Percentiles rank a stretch among this genome's conserved stretches.
phyloP scores from a whole-genome alignment of 148 eudicot species.

The Tetragonia tetragonoides region DNA sequence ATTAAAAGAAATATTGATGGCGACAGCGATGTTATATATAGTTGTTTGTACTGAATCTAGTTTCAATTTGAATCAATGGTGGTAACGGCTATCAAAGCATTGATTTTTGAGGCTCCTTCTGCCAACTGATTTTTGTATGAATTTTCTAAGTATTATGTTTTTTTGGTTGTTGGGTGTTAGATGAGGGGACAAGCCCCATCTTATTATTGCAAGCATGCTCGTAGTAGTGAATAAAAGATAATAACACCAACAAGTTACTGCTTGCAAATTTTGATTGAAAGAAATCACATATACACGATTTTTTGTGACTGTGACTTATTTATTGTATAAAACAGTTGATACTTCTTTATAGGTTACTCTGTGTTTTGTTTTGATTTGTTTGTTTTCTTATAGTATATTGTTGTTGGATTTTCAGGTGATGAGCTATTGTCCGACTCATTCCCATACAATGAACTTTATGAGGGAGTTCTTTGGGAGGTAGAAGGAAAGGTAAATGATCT shows the following conservation, averaged over 20 bases:
- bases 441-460: conserved; percentile 62
- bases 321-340: neutral
- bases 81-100: neutral
- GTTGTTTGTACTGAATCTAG: neutral
- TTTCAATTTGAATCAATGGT: neutral
- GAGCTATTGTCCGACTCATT: conserved; percentile 90
- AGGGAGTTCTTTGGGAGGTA: conserved; percentile 89
- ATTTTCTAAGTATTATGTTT: too few relatives aligned
- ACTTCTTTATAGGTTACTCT: neutral
- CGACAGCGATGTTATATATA: neutral
- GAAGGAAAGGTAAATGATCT: conserved; percentile 67
- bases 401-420: conserved; percentile 48
- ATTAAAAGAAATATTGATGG: neutral
- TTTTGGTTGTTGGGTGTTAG: too few relatives aligned
- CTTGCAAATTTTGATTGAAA: neutral
- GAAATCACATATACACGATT: neutral
- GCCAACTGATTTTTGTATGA: too few relatives aligned
- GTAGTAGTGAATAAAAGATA: neutral
- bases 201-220: neutral
- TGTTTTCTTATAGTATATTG: neutral
- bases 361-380: neutral
- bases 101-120: too few relatives aligned
- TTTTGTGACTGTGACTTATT: neutral
- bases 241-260: neutral
- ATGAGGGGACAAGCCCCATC: too few relatives aligned